A percentile compares a stretch with the other conserved stretches of the same genome.
phyloP scores from a whole-genome alignment of 1,139 yeast species.

The Geotrichum histeridarum region DNA sequence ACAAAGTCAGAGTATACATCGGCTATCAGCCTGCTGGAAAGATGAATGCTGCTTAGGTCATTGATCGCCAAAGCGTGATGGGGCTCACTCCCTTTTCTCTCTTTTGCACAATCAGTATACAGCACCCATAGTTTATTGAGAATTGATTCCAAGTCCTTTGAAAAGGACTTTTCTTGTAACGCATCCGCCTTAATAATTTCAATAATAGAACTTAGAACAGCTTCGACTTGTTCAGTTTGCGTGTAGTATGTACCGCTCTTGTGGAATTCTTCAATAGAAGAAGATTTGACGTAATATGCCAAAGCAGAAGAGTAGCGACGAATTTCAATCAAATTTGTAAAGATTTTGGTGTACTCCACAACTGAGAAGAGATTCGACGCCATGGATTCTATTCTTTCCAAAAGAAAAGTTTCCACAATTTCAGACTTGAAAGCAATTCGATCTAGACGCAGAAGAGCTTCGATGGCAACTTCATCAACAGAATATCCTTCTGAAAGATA shows the following conservation, averaged over 20 bases:
- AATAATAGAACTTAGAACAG: conserved; percentile 19
- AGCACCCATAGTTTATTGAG: conserved; percentile 17
- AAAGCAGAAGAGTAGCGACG: conserved; percentile 19
- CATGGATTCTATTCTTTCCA: conserved; percentile 16
- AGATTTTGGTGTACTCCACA: conserved; percentile 20
- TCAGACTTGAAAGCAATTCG: conserved; percentile 21
- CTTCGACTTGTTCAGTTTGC: conserved; percentile 21
- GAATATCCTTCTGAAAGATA: conserved; percentile 27
- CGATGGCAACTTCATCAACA: conserved; percentile 25
- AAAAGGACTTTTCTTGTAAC: conserved; percentile 13
- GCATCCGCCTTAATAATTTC: conserved; percentile 20
- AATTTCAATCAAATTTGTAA: conserved; percentile 22
- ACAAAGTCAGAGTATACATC: conserved; percentile 12
- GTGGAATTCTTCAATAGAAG: conserved; percentile 22
- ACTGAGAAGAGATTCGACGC: conserved; percentile 13
- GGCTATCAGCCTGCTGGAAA: conserved; percentile 8
- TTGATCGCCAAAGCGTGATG: conserved; percentile 13
- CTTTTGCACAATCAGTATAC: conserved; percentile 13
- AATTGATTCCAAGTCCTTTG: conserved; percentile 13
- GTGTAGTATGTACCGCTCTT: conserved; percentile 16
- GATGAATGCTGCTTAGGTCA: conserved; percentile 17
- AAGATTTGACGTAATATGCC: conserved; percentile 17
- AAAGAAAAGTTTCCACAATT: conserved; percentile 19
- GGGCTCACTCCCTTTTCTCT: conserved; percentile 10
- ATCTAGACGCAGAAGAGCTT: conserved; percentile 22